Evolutionary conservation across 1,284 basidiomycete genomes (phyloP).

Genomic region (Veloboletus limbatus): DNA sequence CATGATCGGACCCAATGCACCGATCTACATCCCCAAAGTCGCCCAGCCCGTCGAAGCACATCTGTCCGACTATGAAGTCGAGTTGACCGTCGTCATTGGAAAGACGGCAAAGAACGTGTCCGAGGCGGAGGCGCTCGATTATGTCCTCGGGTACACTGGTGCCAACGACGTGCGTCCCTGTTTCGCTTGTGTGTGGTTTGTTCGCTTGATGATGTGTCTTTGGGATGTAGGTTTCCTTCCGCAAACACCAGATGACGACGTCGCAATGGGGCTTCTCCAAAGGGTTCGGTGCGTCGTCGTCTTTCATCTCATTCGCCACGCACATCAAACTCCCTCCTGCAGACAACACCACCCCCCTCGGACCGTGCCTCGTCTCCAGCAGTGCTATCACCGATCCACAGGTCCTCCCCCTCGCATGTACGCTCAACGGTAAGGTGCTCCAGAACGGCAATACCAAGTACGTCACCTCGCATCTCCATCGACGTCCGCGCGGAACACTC

Average conservation of each 20-base stretch:
- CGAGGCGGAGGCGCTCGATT: slow-evolving; percentile 73
- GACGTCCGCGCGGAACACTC: neutral
- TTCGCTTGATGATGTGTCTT: neutral
- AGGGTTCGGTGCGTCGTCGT: slow-evolving; percentile 54
- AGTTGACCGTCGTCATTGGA: slow-evolving; percentile 84
- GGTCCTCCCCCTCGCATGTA: slow-evolving; percentile 58
- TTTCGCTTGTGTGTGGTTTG: no score
- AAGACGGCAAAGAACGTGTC: slow-evolving; percentile 75
- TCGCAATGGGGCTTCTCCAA: slow-evolving; percentile 88
- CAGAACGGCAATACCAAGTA: slow-evolving; percentile 77
- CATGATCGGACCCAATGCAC: slow-evolving; percentile 68
- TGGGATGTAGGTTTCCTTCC: slow-evolving; percentile 62
- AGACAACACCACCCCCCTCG: slow-evolving; percentile 77
- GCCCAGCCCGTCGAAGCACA: slow-evolving; percentile 71
- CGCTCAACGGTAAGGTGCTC: slow-evolving; percentile 64
- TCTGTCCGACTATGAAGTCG: slow-evolving; percentile 86
- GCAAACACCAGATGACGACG: slow-evolving; percentile 71
- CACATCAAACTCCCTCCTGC: neutral
- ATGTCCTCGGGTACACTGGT: slow-evolving; percentile 78
- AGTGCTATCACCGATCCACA: slow-evolving; percentile 69
- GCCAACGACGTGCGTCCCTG: slow-evolving; percentile 66
- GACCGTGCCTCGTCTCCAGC: slow-evolving; percentile 73
- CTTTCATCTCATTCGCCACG: neutral
- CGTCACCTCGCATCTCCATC: slow-evolving; percentile 21
- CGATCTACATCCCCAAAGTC: slow-evolving; percentile 64